Evolutionary conservation across 768 basidiomycete genomes (phyloP), one percentile per base, ranked within the genome.

Genomic region (Rickenella mellea): DNA sequence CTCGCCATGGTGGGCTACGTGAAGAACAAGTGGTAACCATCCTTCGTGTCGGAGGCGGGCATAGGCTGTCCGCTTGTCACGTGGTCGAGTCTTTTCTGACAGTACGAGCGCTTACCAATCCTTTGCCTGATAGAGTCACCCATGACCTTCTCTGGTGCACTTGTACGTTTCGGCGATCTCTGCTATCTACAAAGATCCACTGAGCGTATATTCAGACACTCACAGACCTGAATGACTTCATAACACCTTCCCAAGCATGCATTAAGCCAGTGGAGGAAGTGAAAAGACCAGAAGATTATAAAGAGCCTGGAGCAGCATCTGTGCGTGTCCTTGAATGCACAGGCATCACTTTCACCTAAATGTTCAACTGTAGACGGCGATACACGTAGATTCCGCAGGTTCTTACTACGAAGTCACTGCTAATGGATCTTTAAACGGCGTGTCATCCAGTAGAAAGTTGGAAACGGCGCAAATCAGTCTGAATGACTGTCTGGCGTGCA

Each of bases 401-500:
- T 69, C 76, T 20, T 99, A 99, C 63, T 94, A 89, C 53, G 93
- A 96, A 59, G 80, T 93, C 7, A 55, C 73, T 6, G 51, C 63
- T 11, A 61, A 58, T 19, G 54, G 52, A 14, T 39, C 50, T 37
- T 48, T 35, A 20, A 51, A 43, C 25, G 46, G 46, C 48, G 24
- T 42, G 42, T 31, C 47, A 14, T 31, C 47, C 24, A 64, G 19
- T 36, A 17, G 33, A 60, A 92, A 88, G 61, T 71, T 99, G 9
- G 76, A 90, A 53, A 89, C 90, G 51, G 96, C 96, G 2, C 86
- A 98, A 59, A 90, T 99, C 50, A 98, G 82, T 57, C 62, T 99
- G 52, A 98, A 96, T 50, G 96, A 99, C 57, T 99, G 96, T 64
- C 70, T 99, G 35, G 96, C 96, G 20, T 98, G 96, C 73, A 96